These are phyloP conservation scores for Penicillium polonicum DNA, from an alignment of 2,329 filamentous ascomycete genomes.

Conservation along the genomic window DNA sequence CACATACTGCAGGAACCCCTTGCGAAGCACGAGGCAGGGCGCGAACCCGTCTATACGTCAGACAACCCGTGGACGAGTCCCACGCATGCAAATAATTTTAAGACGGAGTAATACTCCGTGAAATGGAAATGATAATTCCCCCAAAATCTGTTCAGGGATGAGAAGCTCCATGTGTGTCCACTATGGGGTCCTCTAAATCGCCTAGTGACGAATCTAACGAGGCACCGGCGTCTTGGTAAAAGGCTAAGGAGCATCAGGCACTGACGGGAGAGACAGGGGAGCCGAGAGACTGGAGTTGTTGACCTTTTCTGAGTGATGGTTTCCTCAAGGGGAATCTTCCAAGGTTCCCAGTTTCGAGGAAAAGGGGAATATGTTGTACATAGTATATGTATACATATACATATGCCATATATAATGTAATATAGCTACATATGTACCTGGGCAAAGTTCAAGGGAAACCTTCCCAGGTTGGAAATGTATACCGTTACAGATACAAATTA, in stretches of 20 bases:
- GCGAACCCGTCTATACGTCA: conserved; percentile 15
- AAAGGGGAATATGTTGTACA: background rate
- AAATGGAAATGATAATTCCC: background rate
- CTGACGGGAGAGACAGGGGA: background rate
- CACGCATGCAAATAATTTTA: background rate
- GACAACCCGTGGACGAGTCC: conserved; percentile 5
- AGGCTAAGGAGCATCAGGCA: background rate
- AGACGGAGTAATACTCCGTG: background rate
- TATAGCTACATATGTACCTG: too few species aligned
- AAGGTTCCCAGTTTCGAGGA: background rate
- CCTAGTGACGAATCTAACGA: conserved; percentile 8
- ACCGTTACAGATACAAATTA: too few species aligned
- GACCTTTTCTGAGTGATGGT: background rate
- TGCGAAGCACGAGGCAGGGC: conserved; percentile 22
- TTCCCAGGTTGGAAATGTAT: too few species aligned
- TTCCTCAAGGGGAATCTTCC: background rate
- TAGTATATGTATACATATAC: background rate
- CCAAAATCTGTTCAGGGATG: conserved; percentile 3
- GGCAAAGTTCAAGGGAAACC: background rate
- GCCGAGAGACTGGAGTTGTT: conserved; percentile 7
- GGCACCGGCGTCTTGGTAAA: conserved; percentile 2
- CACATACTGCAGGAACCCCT: background rate
- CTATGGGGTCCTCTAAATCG: conserved; percentile 8
- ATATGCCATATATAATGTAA: background rate
- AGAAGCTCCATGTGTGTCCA: conserved; percentile 1